A percentile compares a stretch with the other conserved stretches of the same genome.
phyloP scores from a whole-genome alignment of 306 rosid species.

The Cicer chorassanicum region DNA sequence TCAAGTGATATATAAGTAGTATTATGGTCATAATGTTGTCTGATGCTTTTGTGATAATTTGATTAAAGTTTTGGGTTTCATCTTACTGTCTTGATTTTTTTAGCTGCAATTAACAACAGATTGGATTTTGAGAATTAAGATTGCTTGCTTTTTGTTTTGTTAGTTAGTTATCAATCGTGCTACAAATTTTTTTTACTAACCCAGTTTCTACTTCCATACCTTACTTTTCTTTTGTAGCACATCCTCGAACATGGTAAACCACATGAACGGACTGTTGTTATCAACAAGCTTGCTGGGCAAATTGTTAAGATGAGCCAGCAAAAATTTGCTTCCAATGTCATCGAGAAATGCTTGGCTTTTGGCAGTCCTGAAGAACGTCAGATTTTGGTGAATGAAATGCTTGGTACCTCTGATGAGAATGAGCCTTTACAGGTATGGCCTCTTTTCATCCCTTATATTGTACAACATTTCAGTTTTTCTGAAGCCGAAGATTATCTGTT shows the following conservation, averaged over 20 bases:
- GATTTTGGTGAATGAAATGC: slow-evolving; percentile 86
- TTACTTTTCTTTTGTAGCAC: slow-evolving; percentile 64
- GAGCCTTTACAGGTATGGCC: slow-evolving; percentile 89
- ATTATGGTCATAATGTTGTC: background rate
- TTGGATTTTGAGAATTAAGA: slow-evolving; percentile 28
- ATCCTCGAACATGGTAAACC: slow-evolving; percentile 83
- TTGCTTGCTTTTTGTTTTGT: slow-evolving; percentile 21
- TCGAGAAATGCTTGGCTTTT: slow-evolving; percentile 88
- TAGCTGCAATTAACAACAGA: slow-evolving; percentile 19
- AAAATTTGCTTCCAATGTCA: slow-evolving; percentile 98
- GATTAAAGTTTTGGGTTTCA: background rate
- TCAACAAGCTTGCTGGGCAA: slow-evolving; percentile 92
- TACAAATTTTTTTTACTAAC: background rate
- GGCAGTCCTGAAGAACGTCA: slow-evolving; percentile 88
- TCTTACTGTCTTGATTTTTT: slow-evolving; percentile 17
- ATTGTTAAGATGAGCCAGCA: slow-evolving; percentile 99
- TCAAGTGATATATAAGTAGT: slow-evolving; percentile 6
- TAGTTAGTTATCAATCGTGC: slow-evolving; percentile 22
- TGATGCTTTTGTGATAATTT: slow-evolving; percentile 11
- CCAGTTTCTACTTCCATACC: slow-evolving; percentile 18
- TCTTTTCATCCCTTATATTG: slow-evolving; percentile 28
- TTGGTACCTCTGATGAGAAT: slow-evolving; percentile 91
- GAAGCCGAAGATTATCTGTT: background rate
- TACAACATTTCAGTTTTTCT: slow-evolving; percentile 11
- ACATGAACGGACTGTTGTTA: slow-evolving; percentile 74